Evolutionary conservation across 2,329 filamentous ascomycete species (phyloP).

Genomic region (Aureobasidium leucospermi): DNA sequence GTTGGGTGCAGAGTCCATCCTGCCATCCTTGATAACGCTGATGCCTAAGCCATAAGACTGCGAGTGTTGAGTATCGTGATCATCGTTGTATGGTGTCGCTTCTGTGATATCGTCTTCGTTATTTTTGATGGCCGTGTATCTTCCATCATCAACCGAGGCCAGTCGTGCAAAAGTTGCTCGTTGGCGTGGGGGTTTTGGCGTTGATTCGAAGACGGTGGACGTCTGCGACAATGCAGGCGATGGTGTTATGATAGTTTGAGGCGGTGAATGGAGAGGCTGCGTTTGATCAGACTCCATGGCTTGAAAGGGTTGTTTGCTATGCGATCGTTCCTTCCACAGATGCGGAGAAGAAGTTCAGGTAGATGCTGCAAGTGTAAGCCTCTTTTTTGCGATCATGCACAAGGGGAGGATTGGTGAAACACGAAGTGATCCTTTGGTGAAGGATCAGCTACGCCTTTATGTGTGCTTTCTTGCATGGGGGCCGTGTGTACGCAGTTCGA

Average conservation of each 20-base stretch:
- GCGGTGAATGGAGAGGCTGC: background rate
- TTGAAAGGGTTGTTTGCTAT: background rate
- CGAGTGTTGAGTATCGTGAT: background rate
- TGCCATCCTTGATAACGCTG: background rate
- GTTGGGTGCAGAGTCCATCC: background rate
- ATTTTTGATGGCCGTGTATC: slow-evolving; percentile 10
- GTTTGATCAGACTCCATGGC: background rate
- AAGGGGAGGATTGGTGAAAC: slow-evolving; percentile 3
- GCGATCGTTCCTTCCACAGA: background rate
- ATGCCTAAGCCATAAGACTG: background rate
- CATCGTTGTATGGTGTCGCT: background rate
- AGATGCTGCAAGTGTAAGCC: background rate
- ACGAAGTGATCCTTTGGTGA: background rate
- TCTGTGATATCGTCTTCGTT: slow-evolving; percentile 10
- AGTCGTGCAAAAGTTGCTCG: slow-evolving; percentile 12
- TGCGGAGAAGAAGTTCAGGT: background rate
- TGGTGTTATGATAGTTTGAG: background rate
- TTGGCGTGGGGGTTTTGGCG: slow-evolving; percentile 3
- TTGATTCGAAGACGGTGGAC: slow-evolving; percentile 2
- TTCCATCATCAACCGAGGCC: slow-evolving; percentile 9
- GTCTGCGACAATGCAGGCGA: slow-evolving; percentile 5
- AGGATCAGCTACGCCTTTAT: background rate
- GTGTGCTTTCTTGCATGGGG: background rate
- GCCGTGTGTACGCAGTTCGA: background rate
- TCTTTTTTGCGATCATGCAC: background rate